Percentiles rank a stretch among this genome's conserved stretches.
Conservation (phyloP, 1,284 basidiomycete species). For the Boletus calvinii region DNA sequence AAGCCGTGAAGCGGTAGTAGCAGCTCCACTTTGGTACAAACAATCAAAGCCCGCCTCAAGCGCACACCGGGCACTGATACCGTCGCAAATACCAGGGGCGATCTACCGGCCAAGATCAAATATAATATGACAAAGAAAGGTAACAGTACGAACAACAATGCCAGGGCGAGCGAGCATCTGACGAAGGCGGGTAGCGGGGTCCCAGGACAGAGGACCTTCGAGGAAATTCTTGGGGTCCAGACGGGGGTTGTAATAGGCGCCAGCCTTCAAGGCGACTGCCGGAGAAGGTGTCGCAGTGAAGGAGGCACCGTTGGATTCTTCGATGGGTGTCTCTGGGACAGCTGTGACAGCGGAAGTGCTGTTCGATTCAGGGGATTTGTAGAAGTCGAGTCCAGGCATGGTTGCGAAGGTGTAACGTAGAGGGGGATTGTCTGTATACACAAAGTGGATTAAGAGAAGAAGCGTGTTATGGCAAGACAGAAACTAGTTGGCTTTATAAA, state of each 20-base stretch:
- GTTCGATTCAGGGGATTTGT: constrained; percentile 31
- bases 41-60: constrained; percentile 76
- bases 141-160: constrained; percentile 56
- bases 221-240: constrained; percentile 68
- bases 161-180: constrained; percentile 76
- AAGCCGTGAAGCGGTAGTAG: constrained; percentile 73
- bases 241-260: constrained; percentile 39
- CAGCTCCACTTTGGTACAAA: constrained; percentile 76
- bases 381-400: constrained; percentile 47
- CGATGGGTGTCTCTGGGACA: constrained; percentile 12
- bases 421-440: constrained; percentile 21
- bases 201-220: constrained; percentile 63
- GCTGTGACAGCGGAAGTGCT: background rate
- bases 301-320: background rate
- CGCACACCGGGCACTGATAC: constrained; percentile 77
- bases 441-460: constrained; percentile 21
- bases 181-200: constrained; percentile 68
- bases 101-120: constrained; percentile 38
- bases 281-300: constrained; percentile 16
- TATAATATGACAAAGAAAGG: too few species aligned
- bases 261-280: constrained; percentile 16
- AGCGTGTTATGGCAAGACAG: background rate
- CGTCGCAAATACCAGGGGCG: constrained; percentile 79
- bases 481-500: constrained; percentile 23
- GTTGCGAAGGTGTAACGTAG: constrained; percentile 14